Evolutionary conservation across 192 early-diverging fungal genomes (phyloP).

Genomic region (Coemansia sp.): DNA sequence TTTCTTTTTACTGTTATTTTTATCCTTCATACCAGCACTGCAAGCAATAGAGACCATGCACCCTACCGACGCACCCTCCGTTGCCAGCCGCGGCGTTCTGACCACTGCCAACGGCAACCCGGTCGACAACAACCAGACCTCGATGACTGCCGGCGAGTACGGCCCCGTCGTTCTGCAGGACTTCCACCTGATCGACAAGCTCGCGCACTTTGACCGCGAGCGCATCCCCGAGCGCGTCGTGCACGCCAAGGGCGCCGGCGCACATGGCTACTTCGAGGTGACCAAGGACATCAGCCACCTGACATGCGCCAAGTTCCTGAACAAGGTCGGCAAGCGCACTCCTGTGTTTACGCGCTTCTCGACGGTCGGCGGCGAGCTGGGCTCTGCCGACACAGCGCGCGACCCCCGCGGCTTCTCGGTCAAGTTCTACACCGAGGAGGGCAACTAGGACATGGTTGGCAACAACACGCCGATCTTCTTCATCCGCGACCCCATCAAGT

Average conservation of each 20-base stretch:
- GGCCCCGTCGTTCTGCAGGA: constrained; percentile 72
- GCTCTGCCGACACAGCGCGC: constrained; percentile 70
- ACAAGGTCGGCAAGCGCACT: constrained; percentile 69
- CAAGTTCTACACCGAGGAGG: constrained; percentile 87
- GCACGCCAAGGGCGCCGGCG: constrained; percentile 81
- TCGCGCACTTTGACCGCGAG: constrained; percentile 82
- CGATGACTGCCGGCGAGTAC: constrained; percentile 62
- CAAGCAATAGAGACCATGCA: constrained; percentile 20
- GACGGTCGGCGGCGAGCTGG: constrained; percentile 73
- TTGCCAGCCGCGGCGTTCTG: constrained; percentile 44
- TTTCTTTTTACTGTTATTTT: constrained; percentile 6
- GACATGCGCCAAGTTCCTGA: constrained; percentile 72
- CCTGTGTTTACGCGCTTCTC: constrained; percentile 80
- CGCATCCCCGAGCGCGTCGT: constrained; percentile 85
- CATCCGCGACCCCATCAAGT: constrained; percentile 75
- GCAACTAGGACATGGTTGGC: constrained; percentile 84
- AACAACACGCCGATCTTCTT: constrained; percentile 86
- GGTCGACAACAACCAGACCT: constrained; percentile 73
- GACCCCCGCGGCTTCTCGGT: constrained; percentile 80
- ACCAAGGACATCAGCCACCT: constrained; percentile 67
- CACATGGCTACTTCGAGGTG: constrained; percentile 80
- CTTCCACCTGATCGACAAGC: constrained; percentile 74
- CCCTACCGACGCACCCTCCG: constrained; percentile 43
- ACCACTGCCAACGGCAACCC: constrained; percentile 67
- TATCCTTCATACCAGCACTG: background rate